phyloP scores from a whole-genome alignment of 345 rosid genomes.

The Salix brachista region DNA sequence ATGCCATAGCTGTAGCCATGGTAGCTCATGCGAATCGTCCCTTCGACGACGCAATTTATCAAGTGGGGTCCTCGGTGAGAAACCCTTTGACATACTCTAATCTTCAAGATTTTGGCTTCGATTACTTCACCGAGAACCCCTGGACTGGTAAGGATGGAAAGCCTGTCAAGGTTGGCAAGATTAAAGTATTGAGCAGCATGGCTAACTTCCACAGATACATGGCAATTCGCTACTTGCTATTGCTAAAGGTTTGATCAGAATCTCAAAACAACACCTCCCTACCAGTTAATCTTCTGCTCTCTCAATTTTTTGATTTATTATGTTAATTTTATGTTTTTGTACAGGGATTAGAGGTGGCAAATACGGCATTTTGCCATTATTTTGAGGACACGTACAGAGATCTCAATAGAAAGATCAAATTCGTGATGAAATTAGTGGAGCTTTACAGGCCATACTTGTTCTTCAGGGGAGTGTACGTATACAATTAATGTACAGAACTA shows the following conservation, averaged over 20 bases:
- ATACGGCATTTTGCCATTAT: conserved; percentile 38
- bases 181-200: conserved; percentile 51
- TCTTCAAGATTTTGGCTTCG: conserved; percentile 40
- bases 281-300: too few species aligned
- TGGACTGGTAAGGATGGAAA: conserved; percentile 84
- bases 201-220: conserved; percentile 69
- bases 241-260: conserved; percentile 48
- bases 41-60: conserved; percentile 42
- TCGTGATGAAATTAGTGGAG: conserved; percentile 59
- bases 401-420: conserved; percentile 48
- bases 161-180: conserved; percentile 44
- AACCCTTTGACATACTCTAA: conserved; percentile 39
- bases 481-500: neutral
- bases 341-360: conserved; percentile 49
- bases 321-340: neutral
- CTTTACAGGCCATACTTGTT: conserved; percentile 79
- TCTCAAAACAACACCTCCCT: neutral
- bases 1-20: conserved; percentile 41
- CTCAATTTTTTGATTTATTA: neutral
- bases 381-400: conserved; percentile 39
- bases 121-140: conserved; percentile 60
- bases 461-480: conserved; percentile 68
- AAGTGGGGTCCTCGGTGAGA: conserved; percentile 66
- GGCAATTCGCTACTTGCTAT: conserved; percentile 54
- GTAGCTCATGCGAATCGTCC: conserved; percentile 22